These are phyloP conservation scores for Wickerhamia fluorescens DNA, from an alignment of 805 yeast genomes.

Conservation along the genomic window DNA sequence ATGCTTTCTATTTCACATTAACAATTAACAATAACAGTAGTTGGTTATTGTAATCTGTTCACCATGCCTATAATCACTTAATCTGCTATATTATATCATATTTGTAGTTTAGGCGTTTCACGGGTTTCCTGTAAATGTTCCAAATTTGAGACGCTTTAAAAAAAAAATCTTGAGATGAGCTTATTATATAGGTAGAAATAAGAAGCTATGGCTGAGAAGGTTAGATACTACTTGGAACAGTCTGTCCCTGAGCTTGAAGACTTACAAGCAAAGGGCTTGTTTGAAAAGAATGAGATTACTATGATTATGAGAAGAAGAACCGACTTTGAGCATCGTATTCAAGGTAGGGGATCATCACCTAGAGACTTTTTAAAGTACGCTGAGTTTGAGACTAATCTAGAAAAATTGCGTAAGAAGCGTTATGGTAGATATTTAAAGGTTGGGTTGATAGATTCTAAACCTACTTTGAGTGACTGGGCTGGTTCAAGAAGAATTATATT, in stretches of 20 bases:
- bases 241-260: slow-evolving; percentile 92
- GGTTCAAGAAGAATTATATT: slow-evolving; percentile 74
- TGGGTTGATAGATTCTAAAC: slow-evolving; percentile 50
- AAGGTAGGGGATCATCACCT: slow-evolving; percentile 74
- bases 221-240: slow-evolving; percentile 51
- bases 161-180: too few species aligned
- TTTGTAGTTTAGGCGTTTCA: too few species aligned
- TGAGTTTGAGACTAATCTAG: slow-evolving; percentile 74
- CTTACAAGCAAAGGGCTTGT: slow-evolving; percentile 70
- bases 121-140: too few species aligned
- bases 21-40: too few species aligned
- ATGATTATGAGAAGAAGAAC: slow-evolving; percentile 88
- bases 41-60: too few species aligned
- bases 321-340: slow-evolving; percentile 87
- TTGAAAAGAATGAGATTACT: slow-evolving; percentile 74
- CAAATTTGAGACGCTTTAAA: too few species aligned
- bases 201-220: slow-evolving; percentile 41
- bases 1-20: too few species aligned
- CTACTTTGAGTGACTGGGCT: slow-evolving; percentile 80
- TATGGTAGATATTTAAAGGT: slow-evolving; percentile 51
- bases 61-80: too few species aligned
- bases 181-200: too few species aligned
- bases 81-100: too few species aligned
- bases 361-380: slow-evolving; percentile 74
- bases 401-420: slow-evolving; percentile 68